Evolutionary conservation across 2,329 filamentous ascomycete genomes (phyloP), one percentile per base, ranked within the genome.

Genomic region (Daldinia eschscholtzii): DNA sequence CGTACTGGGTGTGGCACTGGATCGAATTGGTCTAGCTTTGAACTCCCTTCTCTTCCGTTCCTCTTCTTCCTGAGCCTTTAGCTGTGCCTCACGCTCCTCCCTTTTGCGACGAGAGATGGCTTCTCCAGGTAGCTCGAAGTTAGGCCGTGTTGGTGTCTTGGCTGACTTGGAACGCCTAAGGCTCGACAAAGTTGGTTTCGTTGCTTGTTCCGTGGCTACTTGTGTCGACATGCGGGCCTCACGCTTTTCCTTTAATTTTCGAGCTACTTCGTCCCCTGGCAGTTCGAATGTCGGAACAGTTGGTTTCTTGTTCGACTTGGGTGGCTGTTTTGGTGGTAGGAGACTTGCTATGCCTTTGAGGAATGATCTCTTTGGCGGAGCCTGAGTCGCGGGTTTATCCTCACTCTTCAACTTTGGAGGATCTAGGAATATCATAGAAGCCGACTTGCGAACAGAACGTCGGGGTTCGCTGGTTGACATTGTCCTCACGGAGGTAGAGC

Each of bases 51-150:
- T 84, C 77, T 83, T 87, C 26, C 82, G 84, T 67, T 88, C 86
- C 71, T 89, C 88, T 71, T 90, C 88, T 72, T 88, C 87, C 73
- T 89, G 83, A 3, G 83, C 83, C 68, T 81, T 84, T 48, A 90
- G 78, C 70, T 83, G 85, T 6, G 83, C 84, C 69, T 83, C 84
- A 53, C 89, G 80, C 71, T 84, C 85, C 63, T 64, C 86, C 82
- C 73, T 89, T 84, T 61, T 84, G 82, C 75, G 88, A 81, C 79
- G 90, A 83, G 70, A 85, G 57, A 90, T 85, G 3, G 85, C 86
- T 73, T 91, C 89, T 7, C 89, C 88, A 0, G 89, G 88, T 48
- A 91, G 82, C 78, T 90, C 88, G 78, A 91, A 91, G 5, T 79
- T 83, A 10, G 89, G 83, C 26, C 83, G 83, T 0, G 86, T 86